Conservation (phyloP, 1,139 yeast genomes). For the Sugiyamaella neomexicana region DNA sequence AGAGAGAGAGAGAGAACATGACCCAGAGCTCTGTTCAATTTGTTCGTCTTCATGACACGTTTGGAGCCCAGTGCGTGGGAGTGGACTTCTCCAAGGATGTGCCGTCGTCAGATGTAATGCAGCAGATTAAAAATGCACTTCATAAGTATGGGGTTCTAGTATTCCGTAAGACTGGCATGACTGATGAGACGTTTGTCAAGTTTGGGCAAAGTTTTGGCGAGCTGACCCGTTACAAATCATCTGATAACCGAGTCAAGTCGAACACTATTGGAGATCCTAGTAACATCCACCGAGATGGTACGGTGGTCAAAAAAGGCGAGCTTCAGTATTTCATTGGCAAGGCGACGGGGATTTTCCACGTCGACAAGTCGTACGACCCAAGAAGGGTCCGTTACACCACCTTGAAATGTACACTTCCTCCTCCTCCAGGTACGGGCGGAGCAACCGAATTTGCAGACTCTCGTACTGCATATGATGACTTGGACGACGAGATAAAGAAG, state of each 20-base stretch:
- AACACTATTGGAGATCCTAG: constrained; percentile 16
- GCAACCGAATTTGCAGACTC: constrained; percentile 19
- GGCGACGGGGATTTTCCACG: constrained; percentile 21
- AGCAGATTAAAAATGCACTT: constrained; percentile 14
- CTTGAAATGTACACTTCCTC: constrained; percentile 9
- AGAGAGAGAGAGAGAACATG: not conserved
- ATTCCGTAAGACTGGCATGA: constrained; percentile 19
- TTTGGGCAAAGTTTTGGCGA: constrained; percentile 12
- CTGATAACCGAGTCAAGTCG: constrained; percentile 15
- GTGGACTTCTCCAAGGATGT: constrained; percentile 16
- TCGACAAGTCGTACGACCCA: constrained; percentile 17
- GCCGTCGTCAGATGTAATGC: constrained; percentile 8
- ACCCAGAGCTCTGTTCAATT: constrained; percentile 8
- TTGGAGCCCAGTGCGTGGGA: constrained; percentile 18
- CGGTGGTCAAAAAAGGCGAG: constrained; percentile 16
- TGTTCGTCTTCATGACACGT: constrained; percentile 18
- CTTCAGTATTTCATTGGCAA: constrained; percentile 18
- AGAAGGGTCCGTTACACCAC: constrained; percentile 19
- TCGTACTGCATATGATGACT: constrained; percentile 19
- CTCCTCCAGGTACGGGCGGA: constrained; percentile 19
- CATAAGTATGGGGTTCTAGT: constrained; percentile 16
- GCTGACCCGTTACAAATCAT: not conserved
- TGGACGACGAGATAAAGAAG: constrained; percentile 18
- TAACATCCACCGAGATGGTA: constrained; percentile 18
- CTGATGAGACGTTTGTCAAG: constrained; percentile 14